These are phyloP conservation scores for Amanita jacksonii DNA, from an alignment of 768 basidiomycete species.

Conservation along the genomic window DNA sequence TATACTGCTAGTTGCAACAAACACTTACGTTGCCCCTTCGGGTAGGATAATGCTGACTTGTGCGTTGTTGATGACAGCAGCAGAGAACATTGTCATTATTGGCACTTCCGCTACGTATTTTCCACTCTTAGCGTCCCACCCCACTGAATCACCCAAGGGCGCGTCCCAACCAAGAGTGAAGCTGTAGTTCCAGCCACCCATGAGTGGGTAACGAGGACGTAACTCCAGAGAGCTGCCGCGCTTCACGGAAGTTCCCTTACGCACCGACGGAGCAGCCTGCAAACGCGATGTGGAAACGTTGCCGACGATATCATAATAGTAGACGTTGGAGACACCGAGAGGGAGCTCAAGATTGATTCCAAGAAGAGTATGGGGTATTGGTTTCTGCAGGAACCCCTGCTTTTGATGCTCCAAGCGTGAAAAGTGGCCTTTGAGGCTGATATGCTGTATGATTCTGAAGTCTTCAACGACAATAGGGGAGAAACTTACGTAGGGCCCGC, in stretches of 20 bases:
- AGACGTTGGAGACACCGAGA: constrained; percentile 68
- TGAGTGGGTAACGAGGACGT: constrained; percentile 80
- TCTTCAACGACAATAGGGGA: constrained; percentile 1
- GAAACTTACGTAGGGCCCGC: constrained; percentile 76
- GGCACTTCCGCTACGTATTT: constrained; percentile 75
- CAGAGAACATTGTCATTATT: constrained; percentile 73
- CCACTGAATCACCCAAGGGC: constrained; percentile 65
- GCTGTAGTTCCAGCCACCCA: constrained; percentile 97
- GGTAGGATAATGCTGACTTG: constrained; percentile 78
- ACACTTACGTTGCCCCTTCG: constrained; percentile 87
- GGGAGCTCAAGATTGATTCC: constrained; percentile 76
- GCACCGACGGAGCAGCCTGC: constrained; percentile 54
- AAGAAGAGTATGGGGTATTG: constrained; percentile 62
- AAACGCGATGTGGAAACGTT: constrained; percentile 94
- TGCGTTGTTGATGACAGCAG: constrained; percentile 72
- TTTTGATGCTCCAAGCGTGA: constrained; percentile 84
- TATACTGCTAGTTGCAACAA: neutral
- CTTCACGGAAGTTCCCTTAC: constrained; percentile 42
- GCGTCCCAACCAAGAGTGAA: constrained; percentile 94
- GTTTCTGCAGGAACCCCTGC: constrained; percentile 58
- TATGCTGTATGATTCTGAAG: neutral
- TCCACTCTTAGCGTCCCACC: constrained; percentile 51
- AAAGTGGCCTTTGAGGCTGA: constrained; percentile 90
- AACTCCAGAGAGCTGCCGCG: constrained; percentile 70
- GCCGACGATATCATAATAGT: constrained; percentile 88